These are phyloP conservation scores for Lecanosticta acicola DNA, from an alignment of 2,329 filamentous ascomycete genomes.

Conservation along the genomic window DNA sequence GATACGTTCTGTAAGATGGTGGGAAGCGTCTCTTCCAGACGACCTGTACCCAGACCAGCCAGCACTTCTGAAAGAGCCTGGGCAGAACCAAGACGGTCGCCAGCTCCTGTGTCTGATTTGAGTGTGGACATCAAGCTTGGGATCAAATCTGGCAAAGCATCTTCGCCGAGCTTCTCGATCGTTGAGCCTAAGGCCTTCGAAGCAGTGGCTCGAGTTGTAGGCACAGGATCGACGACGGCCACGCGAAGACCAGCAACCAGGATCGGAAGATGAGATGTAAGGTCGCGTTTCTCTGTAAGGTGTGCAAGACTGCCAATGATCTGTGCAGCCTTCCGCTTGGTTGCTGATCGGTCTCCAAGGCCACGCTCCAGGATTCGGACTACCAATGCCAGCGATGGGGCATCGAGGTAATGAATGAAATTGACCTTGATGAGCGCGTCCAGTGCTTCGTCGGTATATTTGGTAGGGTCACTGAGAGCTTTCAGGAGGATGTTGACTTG, in stretches of 20 bases:
- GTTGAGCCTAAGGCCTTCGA: constrained; percentile 92
- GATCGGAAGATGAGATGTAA: constrained; percentile 83
- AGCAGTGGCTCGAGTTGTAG: constrained; percentile 89
- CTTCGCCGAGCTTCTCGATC: constrained; percentile 97
- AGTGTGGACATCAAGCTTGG: constrained; percentile 96
- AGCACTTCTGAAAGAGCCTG: constrained; percentile 95
- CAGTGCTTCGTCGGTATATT: constrained; percentile 90
- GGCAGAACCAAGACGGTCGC: constrained; percentile 90
- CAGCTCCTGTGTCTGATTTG: constrained; percentile 93
- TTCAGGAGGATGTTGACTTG: constrained; percentile 88
- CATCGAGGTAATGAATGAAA: constrained; percentile 97
- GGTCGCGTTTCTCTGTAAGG: constrained; percentile 91
- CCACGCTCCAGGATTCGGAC: constrained; percentile 94
- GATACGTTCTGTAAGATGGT: constrained; percentile 95
- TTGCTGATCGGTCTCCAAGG: constrained; percentile 81
- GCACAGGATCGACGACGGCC: constrained; percentile 90
- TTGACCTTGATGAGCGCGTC: constrained; percentile 96
- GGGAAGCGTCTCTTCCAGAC: constrained; percentile 90
- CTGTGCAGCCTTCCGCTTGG: constrained; percentile 92
- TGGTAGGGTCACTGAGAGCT: constrained; percentile 93
- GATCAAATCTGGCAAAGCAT: constrained; percentile 92
- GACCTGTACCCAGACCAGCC: constrained; percentile 83
- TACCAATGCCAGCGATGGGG: constrained; percentile 88
- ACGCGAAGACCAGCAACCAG: constrained; percentile 83
- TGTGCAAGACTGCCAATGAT: constrained; percentile 97